phyloP scores from a whole-genome alignment of 805 yeast genomes.

The Candida broadrunensis region DNA sequence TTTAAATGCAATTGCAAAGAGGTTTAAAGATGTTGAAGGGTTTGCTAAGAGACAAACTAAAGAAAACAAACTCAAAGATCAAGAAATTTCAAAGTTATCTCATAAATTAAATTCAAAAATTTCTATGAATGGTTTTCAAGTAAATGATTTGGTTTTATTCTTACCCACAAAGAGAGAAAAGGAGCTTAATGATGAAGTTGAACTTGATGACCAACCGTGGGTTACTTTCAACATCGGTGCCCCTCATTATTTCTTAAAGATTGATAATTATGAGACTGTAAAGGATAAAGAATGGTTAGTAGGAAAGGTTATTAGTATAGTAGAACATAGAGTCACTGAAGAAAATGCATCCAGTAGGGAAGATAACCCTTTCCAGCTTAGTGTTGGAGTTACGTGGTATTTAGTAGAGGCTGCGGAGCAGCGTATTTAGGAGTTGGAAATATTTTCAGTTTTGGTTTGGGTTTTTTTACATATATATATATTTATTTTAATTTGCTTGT shows the following conservation, averaged over 20 bases:
- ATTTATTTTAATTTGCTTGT: neutral
- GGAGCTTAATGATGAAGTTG: slow-evolving; percentile 7
- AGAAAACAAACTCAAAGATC: slow-evolving; percentile 55
- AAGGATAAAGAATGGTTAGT: slow-evolving; percentile 77
- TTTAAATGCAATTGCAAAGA: slow-evolving; percentile 50
- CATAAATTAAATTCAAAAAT: slow-evolving; percentile 49
- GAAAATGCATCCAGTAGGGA: slow-evolving; percentile 26
- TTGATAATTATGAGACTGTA: slow-evolving; percentile 21
- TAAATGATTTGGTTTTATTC: slow-evolving; percentile 79
- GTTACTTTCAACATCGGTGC: slow-evolving; percentile 91
- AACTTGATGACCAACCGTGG: slow-evolving; percentile 54
- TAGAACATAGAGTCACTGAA: slow-evolving; percentile 50
- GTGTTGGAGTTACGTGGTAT: slow-evolving; percentile 64
- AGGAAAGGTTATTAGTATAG: slow-evolving; percentile 61
- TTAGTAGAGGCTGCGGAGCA: slow-evolving; percentile 54
- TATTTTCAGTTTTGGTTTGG: neutral
- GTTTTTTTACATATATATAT: no score
- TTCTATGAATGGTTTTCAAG: slow-evolving; percentile 62
- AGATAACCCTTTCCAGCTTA: slow-evolving; percentile 65
- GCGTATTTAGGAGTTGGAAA: no score
- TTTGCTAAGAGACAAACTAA: slow-evolving; percentile 82
- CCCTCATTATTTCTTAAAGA: slow-evolving; percentile 74
- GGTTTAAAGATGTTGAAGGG: slow-evolving; percentile 87
- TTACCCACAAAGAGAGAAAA: slow-evolving; percentile 67
- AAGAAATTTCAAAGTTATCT: slow-evolving; percentile 39